phyloP scores from a whole-genome alignment of 1,139 yeast species.

The Taphrina pruni region DNA sequence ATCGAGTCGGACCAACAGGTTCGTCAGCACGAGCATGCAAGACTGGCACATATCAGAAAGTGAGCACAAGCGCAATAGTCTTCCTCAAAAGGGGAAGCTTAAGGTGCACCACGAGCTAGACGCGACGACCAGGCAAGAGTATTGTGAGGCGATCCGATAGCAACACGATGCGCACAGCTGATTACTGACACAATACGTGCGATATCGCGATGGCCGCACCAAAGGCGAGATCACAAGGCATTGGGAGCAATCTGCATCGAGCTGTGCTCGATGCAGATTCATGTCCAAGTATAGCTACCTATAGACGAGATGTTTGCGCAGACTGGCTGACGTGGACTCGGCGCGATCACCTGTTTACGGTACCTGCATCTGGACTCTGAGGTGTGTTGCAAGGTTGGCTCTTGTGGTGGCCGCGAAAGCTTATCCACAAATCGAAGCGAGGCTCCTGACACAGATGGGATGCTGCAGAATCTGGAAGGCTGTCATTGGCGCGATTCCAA shows the following conservation, averaged over 20 bases:
- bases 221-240: not conserved
- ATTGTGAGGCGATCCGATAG: not conserved
- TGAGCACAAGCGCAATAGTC: too few species aligned
- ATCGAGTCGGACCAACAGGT: too few species aligned
- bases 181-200: not conserved
- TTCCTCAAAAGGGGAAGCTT: too few species aligned
- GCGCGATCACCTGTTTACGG: not conserved
- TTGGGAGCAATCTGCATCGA: not conserved
- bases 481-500: too few species aligned
- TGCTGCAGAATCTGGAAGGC: too few species aligned
- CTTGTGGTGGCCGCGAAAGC: slow-evolving; percentile 13
- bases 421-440: slow-evolving; percentile 2
- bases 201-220: too few species aligned
- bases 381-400: not conserved
- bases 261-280: too few species aligned
- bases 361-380: slow-evolving; percentile 1
- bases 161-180: not conserved
- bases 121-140: not conserved
- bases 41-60: too few species aligned
- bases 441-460: not conserved
- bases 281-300: too few species aligned
- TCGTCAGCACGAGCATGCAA: too few species aligned
- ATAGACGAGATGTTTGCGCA: too few species aligned
- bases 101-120: too few species aligned
- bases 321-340: not conserved